Evolutionary conservation across 208 protist genomes (phyloP).

Genomic region (Trypanosoma scelopori): DNA sequence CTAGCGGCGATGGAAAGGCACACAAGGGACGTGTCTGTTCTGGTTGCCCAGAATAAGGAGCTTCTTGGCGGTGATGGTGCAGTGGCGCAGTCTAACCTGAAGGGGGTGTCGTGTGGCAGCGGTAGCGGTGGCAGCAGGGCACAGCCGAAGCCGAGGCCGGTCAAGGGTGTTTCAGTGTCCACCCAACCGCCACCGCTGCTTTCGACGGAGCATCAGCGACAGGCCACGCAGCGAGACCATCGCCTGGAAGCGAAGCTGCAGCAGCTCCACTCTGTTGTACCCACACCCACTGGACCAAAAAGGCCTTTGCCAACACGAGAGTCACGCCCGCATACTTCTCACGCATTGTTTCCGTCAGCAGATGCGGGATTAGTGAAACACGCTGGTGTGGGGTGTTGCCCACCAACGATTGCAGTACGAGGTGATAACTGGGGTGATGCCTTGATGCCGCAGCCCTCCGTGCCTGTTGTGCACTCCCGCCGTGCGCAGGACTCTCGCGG

Average conservation of each 20-base stretch:
- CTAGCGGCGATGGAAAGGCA: conserved; percentile 11
- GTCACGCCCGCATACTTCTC: background rate
- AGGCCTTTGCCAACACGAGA: background rate
- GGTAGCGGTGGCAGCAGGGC: background rate
- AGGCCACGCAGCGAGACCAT: background rate
- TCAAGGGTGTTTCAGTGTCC: background rate
- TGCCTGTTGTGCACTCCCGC: background rate
- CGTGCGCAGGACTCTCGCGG: background rate
- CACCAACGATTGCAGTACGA: background rate
- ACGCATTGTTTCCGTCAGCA: background rate
- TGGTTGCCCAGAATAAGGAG: background rate
- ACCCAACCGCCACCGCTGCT: background rate
- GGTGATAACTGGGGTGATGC: background rate
- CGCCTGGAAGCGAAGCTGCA: background rate
- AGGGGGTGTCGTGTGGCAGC: background rate
- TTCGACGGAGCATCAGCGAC: background rate
- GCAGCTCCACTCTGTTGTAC: background rate
- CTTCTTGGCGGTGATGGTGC: background rate
- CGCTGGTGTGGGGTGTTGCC: background rate
- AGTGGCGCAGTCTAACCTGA: background rate
- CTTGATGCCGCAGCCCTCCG: background rate
- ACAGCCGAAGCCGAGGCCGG: background rate
- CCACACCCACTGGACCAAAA: background rate
- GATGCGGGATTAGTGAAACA: background rate
- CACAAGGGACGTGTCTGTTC: background rate